phyloP scores from a whole-genome alignment of 345 rosid species.

The Camelina laxa region DNA sequence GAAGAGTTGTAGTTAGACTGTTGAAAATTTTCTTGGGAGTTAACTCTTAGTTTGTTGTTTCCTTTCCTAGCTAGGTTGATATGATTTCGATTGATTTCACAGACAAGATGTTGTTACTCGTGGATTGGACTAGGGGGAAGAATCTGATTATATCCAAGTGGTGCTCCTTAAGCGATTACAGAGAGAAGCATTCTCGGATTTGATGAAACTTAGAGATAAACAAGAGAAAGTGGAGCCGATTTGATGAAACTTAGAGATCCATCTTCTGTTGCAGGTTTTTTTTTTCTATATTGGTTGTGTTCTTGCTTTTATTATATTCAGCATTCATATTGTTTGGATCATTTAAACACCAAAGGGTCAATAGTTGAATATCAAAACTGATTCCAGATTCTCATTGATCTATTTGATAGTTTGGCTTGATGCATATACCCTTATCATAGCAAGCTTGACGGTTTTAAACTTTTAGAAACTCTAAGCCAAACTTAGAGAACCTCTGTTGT shows the following conservation, averaged over 20 bases:
- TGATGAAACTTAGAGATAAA: conserved; percentile 85
- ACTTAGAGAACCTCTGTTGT: too few species aligned
- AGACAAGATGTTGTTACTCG: conserved; percentile 69
- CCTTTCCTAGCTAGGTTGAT: conserved; percentile 64
- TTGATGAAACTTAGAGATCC: conserved; percentile 68
- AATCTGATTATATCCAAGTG: conserved; percentile 81
- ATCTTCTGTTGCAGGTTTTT: conserved; percentile 2
- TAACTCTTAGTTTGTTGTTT: conserved; percentile 4
- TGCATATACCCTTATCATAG: not conserved
- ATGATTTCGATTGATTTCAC: conserved; percentile 73
- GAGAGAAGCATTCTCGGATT: conserved; percentile 79
- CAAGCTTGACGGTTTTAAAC: not conserved
- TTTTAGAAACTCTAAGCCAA: conserved; percentile 5
- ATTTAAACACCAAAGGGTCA: too few species aligned
- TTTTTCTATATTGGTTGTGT: too few species aligned
- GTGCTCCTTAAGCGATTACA: conserved; percentile 86
- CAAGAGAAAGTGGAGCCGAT: conserved; percentile 82
- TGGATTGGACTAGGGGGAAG: conserved; percentile 88
- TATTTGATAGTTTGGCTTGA: conserved; percentile 11
- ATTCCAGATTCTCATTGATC: conserved; percentile 2
- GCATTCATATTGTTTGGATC: too few species aligned
- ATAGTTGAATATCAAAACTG: not conserved
- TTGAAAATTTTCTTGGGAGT: too few species aligned
- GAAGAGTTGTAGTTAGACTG: too few species aligned
- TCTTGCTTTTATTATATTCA: too few species aligned